phyloP scores from a whole-genome alignment of 2,329 filamentous ascomycete genomes.

The Dactylonectria estremocensis region DNA sequence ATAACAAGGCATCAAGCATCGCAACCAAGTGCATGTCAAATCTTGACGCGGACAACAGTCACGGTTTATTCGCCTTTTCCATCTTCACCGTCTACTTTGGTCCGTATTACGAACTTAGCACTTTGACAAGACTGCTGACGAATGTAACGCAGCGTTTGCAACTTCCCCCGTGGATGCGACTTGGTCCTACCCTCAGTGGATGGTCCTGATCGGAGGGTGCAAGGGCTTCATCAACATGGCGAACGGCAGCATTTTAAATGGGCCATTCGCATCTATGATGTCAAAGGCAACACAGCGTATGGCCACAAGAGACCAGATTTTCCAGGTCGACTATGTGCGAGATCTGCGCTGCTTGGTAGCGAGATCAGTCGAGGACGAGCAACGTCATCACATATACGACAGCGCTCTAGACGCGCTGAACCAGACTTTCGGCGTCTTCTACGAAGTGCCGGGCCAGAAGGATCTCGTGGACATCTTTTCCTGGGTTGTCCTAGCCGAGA shows the following conservation, averaged over 20 bases:
- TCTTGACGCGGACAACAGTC: slow-evolving; percentile 2
- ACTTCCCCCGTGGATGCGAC: not conserved
- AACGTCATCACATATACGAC: not conserved
- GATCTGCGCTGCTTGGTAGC: slow-evolving; percentile 1
- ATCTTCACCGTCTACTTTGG: slow-evolving; percentile 18
- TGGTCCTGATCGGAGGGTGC: slow-evolving; percentile 15
- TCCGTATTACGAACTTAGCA: not conserved
- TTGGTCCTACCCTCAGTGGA: slow-evolving; percentile 15
- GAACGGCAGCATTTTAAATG: not conserved
- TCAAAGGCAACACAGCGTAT: not conserved
- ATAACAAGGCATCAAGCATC: slow-evolving; percentile 11
- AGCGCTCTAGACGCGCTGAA: not conserved
- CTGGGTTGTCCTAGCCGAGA: slow-evolving; percentile 2
- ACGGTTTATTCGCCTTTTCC: slow-evolving; percentile 16
- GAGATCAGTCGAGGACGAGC: not conserved
- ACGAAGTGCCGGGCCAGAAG: slow-evolving; percentile 8
- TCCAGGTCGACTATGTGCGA: slow-evolving; percentile 4
- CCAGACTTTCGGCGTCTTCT: slow-evolving; percentile 15
- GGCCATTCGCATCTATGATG: slow-evolving; percentile 14
- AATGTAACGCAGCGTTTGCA: slow-evolving; percentile 1
- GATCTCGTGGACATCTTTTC: slow-evolving; percentile 16
- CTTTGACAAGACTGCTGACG: not conserved
- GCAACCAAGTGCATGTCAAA: slow-evolving; percentile 7
- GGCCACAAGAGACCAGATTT: not conserved
- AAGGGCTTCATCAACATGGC: not conserved